Evolutionary conservation across 495 filamentous ascomycete genomes (phyloP).

Genomic region (Neurospora sp.): DNA sequence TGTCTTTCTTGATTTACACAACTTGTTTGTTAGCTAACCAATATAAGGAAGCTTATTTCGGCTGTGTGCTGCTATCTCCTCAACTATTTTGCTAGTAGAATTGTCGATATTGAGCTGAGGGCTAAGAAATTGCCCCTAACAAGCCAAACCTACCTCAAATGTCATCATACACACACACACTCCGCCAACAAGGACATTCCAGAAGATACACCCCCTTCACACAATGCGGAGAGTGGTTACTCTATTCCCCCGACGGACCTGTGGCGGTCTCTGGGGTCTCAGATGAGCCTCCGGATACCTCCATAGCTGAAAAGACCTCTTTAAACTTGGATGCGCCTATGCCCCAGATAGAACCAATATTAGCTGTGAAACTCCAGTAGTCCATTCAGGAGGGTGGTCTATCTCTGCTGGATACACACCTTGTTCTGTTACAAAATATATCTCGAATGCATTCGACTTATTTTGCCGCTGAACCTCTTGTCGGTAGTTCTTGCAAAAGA

Average conservation of each 20-base stretch:
- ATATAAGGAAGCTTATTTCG: background rate
- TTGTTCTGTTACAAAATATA: slow-evolving; percentile 34
- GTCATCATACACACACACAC: background rate
- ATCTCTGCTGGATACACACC: slow-evolving; percentile 7
- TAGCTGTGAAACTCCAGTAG: background rate
- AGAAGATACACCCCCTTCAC: background rate
- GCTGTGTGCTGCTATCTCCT: background rate
- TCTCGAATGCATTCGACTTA: slow-evolving; percentile 32
- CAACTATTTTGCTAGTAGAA: background rate
- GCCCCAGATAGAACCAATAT: background rate
- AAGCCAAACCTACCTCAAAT: background rate
- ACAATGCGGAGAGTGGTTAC: background rate
- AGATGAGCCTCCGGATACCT: slow-evolving; percentile 16
- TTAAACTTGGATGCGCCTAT: slow-evolving; percentile 28
- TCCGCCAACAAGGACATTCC: background rate
- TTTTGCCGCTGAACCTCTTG: slow-evolving; percentile 36
- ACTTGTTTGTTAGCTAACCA: background rate
- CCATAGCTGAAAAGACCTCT: slow-evolving; percentile 25
- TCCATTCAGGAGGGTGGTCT: background rate
- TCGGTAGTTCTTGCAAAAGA: slow-evolving; percentile 53
- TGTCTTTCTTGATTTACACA: background rate
- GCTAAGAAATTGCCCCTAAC: background rate
- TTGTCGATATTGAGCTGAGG: background rate
- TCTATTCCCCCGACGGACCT: slow-evolving; percentile 1
- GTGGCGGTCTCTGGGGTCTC: slow-evolving; percentile 13